A percentile compares a stretch with the other conserved stretches of the same genome.
Evolutionary conservation across 352 stramenopile genomes (phyloP).

Genomic region (Phytopythium oedochilum): DNA sequence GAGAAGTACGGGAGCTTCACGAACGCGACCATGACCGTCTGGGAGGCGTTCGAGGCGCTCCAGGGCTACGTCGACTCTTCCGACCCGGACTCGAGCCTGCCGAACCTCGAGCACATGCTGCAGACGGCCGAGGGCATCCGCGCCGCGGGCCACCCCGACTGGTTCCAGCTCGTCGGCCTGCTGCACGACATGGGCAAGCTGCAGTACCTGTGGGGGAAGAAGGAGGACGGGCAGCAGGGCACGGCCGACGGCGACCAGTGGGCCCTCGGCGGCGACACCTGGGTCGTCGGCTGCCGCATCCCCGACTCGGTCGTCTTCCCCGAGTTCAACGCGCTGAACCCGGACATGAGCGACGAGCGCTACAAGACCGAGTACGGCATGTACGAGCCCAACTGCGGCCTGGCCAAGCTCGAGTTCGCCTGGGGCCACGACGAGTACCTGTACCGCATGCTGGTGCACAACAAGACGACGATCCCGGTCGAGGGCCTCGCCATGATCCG

Average conservation of each 20-base stretch:
- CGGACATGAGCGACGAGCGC: slow-evolving; percentile 80
- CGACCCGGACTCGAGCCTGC: slow-evolving; percentile 88
- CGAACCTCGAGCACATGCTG: slow-evolving; percentile 92
- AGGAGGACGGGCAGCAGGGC: slow-evolving; percentile 85
- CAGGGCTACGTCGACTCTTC: slow-evolving; percentile 92
- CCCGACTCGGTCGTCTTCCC: slow-evolving; percentile 88
- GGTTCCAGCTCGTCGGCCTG: slow-evolving; percentile 90
- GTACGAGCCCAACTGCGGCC: slow-evolving; percentile 86
- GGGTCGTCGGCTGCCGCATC: slow-evolving; percentile 88
- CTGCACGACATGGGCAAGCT: slow-evolving; percentile 95
- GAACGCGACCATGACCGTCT: slow-evolving; percentile 88
- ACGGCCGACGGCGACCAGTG: slow-evolving; percentile 87
- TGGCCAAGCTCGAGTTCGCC: slow-evolving; percentile 88
- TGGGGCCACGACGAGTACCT: slow-evolving; percentile 95
- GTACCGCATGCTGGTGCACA: slow-evolving; percentile 92
- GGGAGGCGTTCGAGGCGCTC: slow-evolving; percentile 87
- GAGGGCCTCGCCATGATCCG: slow-evolving; percentile 92
- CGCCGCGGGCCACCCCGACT: slow-evolving; percentile 86
- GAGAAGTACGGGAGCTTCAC: slow-evolving; percentile 63
- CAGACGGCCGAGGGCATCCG: slow-evolving; percentile 93
- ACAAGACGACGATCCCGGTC: slow-evolving; percentile 81
- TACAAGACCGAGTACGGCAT: slow-evolving; percentile 89
- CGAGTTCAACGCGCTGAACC: slow-evolving; percentile 88
- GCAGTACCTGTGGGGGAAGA: slow-evolving; percentile 89
- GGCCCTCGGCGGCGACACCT: slow-evolving; percentile 92